Percentiles rank a stretch among this genome's conserved stretches.
Evolutionary conservation across 2,329 filamentous ascomycete genomes (phyloP).

Genomic region (Pyricularia sp.): DNA sequence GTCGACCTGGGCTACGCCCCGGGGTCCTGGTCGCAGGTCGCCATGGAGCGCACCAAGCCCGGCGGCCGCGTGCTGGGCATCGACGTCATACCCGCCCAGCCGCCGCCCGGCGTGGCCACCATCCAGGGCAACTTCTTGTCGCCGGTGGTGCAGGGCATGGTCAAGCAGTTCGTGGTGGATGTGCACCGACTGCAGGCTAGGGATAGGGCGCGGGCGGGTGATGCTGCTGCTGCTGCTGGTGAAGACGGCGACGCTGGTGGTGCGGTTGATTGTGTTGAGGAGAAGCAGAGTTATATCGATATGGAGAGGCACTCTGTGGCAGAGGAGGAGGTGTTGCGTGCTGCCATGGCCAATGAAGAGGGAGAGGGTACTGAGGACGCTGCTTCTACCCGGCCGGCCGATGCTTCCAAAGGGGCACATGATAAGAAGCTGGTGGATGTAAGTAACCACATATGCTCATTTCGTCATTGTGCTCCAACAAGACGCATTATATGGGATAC

Average conservation of each 20-base stretch:
- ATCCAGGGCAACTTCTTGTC: slow-evolving; percentile 92
- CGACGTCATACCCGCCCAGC: slow-evolving; percentile 84
- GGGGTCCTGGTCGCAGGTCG: slow-evolving; percentile 67
- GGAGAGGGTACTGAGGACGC: neutral
- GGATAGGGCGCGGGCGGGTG: slow-evolving; percentile 9
- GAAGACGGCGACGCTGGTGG: slow-evolving; percentile 11
- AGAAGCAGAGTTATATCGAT: slow-evolving; percentile 51
- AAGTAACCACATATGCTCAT: slow-evolving; percentile 14
- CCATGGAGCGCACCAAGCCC: slow-evolving; percentile 63
- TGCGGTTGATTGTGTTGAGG: slow-evolving; percentile 17
- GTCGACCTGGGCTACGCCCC: slow-evolving; percentile 81
- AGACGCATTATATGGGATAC: neutral
- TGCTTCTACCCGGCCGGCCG: neutral
- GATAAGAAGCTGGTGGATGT: slow-evolving; percentile 53
- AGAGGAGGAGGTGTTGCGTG: slow-evolving; percentile 12
- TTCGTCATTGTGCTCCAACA: neutral
- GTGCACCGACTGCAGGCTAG: slow-evolving; percentile 26
- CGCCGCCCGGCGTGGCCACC: slow-evolving; percentile 80
- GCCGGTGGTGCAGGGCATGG: slow-evolving; percentile 57
- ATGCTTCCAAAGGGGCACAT: slow-evolving; percentile 13
- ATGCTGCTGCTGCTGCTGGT: neutral
- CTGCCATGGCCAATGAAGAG: slow-evolving; percentile 6
- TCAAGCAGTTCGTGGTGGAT: slow-evolving; percentile 59
- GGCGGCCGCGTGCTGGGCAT: slow-evolving; percentile 76
- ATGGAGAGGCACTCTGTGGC: slow-evolving; percentile 37